These are phyloP conservation scores for Globisporangium okanoganense DNA, from an alignment of 352 stramenopile species.

Conservation along the genomic window DNA sequence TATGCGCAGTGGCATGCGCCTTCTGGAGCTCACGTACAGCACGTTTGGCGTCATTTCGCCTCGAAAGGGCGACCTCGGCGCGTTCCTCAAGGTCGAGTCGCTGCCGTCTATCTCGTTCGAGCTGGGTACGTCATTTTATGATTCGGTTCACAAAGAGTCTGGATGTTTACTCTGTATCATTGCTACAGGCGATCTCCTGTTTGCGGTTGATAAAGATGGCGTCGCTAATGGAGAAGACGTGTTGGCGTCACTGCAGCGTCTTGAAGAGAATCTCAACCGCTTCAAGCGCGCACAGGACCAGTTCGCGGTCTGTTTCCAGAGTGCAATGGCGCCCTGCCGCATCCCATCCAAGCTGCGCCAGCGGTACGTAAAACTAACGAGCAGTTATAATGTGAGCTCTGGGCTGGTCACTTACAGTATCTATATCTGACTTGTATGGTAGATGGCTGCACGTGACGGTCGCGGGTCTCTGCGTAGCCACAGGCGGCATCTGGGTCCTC, in stretches of 20 bases:
- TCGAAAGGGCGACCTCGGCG: slow-evolving; percentile 40
- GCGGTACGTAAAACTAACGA: slow-evolving; percentile 19
- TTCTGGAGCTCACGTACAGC: slow-evolving; percentile 58
- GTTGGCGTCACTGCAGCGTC: slow-evolving; percentile 33
- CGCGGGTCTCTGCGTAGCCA: slow-evolving; percentile 46
- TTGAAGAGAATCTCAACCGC: slow-evolving; percentile 47
- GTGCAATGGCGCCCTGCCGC: slow-evolving; percentile 52
- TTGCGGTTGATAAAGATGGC: slow-evolving; percentile 2
- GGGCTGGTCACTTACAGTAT: neutral
- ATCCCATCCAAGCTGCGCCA: slow-evolving; percentile 69
- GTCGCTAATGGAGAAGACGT: slow-evolving; percentile 28
- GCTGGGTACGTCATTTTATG: slow-evolving; percentile 29
- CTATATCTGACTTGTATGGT: neutral
- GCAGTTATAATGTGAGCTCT: neutral
- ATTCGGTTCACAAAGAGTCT: neutral
- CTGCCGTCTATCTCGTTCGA: slow-evolving; percentile 42
- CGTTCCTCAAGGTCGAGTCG: slow-evolving; percentile 48
- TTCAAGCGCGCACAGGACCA: slow-evolving; percentile 42
- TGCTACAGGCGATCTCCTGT: slow-evolving; percentile 9
- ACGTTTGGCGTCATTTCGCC: slow-evolving; percentile 51
- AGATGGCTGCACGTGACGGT: slow-evolving; percentile 67
- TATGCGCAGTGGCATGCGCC: slow-evolving; percentile 38
- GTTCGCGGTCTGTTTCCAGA: slow-evolving; percentile 47
- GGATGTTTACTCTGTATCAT: neutral
- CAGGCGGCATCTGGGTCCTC: slow-evolving; percentile 53